These are phyloP conservation scores for Rhodotorula sp. DNA, from an alignment of 1,284 basidiomycete genomes.

Conservation along the genomic window DNA sequence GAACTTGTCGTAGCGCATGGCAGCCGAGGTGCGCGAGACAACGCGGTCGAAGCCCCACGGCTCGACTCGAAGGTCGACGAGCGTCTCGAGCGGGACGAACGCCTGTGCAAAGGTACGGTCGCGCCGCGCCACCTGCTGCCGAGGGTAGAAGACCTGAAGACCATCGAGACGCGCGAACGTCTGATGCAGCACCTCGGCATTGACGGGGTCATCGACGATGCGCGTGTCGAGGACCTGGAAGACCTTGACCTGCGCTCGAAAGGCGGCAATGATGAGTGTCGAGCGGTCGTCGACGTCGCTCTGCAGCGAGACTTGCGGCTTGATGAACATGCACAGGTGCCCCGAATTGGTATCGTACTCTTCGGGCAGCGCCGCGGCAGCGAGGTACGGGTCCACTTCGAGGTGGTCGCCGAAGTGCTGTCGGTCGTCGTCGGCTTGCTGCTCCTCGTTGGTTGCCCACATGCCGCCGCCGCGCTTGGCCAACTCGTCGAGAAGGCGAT, in stretches of 20 bases:
- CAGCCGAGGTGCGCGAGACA: constrained; percentile 83
- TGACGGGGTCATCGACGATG: constrained; percentile 79
- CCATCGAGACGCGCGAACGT: constrained; percentile 74
- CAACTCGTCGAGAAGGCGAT: constrained; percentile 48
- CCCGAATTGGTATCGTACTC: constrained; percentile 59
- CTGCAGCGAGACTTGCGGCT: constrained; percentile 84
- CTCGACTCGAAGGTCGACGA: constrained; percentile 80
- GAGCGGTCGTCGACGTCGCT: constrained; percentile 65
- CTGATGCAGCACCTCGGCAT: constrained; percentile 80
- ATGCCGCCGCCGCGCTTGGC: constrained; percentile 41
- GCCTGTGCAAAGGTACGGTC: constrained; percentile 30
- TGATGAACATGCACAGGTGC: constrained; percentile 79
- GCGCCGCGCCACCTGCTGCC: constrained; percentile 21
- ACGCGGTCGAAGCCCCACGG: constrained; percentile 82
- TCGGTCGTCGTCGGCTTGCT: constrained; percentile 10
- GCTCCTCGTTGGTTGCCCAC: constrained; percentile 27
- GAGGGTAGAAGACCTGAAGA: constrained; percentile 84
- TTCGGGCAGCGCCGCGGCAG: constrained; percentile 49
- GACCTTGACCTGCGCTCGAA: constrained; percentile 76
- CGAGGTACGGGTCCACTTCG: constrained; percentile 41
- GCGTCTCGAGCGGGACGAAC: constrained; percentile 80
- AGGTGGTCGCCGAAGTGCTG: constrained; percentile 33
- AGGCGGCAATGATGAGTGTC: constrained; percentile 75
- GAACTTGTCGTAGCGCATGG: constrained; percentile 89
- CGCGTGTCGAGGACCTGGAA: constrained; percentile 79